These are phyloP conservation scores for Coemansia sp. DNA, from an alignment of 192 early-diverging fungal genomes.

Conservation along the genomic window DNA sequence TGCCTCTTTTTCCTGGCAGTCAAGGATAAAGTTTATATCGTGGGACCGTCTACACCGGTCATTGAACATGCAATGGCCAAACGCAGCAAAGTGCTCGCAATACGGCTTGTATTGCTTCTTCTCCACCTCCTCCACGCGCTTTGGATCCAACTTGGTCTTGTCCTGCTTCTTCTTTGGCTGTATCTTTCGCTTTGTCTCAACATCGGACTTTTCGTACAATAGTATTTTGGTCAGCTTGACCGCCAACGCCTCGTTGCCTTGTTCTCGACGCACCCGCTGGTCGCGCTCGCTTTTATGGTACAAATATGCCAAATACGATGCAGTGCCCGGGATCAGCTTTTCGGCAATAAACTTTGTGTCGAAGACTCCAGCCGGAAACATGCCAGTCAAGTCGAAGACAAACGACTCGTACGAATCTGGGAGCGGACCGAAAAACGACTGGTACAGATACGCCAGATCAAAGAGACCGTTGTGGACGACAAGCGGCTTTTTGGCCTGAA, in stretches of 20 bases:
- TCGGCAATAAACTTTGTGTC: slow-evolving; percentile 89
- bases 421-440: slow-evolving; percentile 79
- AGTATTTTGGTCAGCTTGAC: slow-evolving; percentile 24
- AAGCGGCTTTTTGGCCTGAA: slow-evolving; percentile 61
- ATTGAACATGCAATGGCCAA: slow-evolving; percentile 76
- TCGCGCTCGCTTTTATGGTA: slow-evolving; percentile 48
- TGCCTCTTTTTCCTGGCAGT: slow-evolving; percentile 54
- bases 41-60: slow-evolving; percentile 73
- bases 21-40: slow-evolving; percentile 86
- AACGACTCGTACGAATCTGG: slow-evolving; percentile 72
- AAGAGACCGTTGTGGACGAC: slow-evolving; percentile 93
- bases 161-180: not conserved
- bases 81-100: slow-evolving; percentile 82
- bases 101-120: slow-evolving; percentile 33
- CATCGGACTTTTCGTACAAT: not conserved
- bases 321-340: slow-evolving; percentile 28
- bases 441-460: slow-evolving; percentile 92
- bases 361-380: slow-evolving; percentile 86
- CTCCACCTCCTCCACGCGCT: not conserved
- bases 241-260: slow-evolving; percentile 7
- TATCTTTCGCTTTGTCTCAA: slow-evolving; percentile 1
- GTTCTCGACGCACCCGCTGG: slow-evolving; percentile 18
- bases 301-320: slow-evolving; percentile 42
- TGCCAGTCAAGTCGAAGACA: slow-evolving; percentile 70
- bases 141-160: not conserved